Percentiles rank a stretch among this genome's conserved stretches.
These are phyloP conservation scores for Leccinum fuscescens DNA, from an alignment of 1,284 basidiomycete genomes.

Conservation along the genomic window DNA sequence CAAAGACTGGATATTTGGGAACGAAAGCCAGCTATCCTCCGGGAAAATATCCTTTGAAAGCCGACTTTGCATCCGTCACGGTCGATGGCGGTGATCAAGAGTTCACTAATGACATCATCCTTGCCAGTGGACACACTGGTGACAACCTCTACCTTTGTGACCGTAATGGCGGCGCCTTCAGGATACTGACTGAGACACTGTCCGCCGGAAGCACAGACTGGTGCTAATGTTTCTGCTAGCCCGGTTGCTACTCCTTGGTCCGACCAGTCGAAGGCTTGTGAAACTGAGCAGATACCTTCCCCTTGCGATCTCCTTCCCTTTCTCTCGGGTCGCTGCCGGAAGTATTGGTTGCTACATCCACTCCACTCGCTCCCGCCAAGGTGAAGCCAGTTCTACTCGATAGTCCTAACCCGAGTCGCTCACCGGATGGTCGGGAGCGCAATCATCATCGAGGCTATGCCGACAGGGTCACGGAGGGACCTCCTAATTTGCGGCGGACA, in stretches of 20 bases:
- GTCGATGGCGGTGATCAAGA: too few species aligned
- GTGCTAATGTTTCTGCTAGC: conserved; percentile 19
- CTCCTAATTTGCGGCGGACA: conserved; percentile 38
- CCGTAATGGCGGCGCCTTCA: too few species aligned
- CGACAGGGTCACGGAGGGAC: conserved; percentile 29
- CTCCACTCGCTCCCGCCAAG: conserved; percentile 8
- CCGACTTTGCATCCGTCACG: too few species aligned
- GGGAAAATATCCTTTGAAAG: too few species aligned
- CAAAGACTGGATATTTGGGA: too few species aligned
- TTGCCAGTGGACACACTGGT: too few species aligned
- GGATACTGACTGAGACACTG: too few species aligned
- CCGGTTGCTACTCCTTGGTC: conserved; percentile 39
- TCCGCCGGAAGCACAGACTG: neutral
- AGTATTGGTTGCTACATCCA: conserved; percentile 9
- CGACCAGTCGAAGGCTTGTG: conserved; percentile 13
- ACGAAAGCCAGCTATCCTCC: too few species aligned
- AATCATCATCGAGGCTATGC: conserved; percentile 53
- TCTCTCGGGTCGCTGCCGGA: conserved; percentile 45
- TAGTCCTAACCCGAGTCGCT: conserved; percentile 32
- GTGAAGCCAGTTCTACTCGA: conserved; percentile 12
- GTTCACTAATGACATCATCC: too few species aligned
- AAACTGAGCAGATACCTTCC: neutral
- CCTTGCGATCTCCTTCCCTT: neutral
- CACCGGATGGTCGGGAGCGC: conserved; percentile 24
- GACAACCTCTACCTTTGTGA: too few species aligned